Evolutionary conservation across 306 rosid genomes (phyloP), one percentile per base, ranked within the genome.

Genomic region (Canavalia gladiata): DNA sequence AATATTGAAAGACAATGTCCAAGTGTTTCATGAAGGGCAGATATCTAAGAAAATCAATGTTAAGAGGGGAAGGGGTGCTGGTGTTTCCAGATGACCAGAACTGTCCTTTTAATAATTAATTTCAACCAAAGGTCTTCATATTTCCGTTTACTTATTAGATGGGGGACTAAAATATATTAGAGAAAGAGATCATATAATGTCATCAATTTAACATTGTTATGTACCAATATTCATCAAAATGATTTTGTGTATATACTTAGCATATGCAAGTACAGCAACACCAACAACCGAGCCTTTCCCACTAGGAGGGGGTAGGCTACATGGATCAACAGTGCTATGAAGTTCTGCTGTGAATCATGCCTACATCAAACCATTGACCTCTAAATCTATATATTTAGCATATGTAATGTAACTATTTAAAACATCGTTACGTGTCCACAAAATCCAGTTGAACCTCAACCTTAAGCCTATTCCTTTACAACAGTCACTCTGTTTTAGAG

Each of bases 81-180:
- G 50, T 77, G 68, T 42, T 56, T 60, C 54, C 47, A 60, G 59
- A 72, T 72, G 11, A 42, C 18, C 80, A 80, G 30, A 12, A 6
- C 25, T 35, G 42, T 12, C 25, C n/a, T 49, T 33, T 8, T 35
- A 41, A 30, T 41, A 81, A 43, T 18, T 6, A 39, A 74, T 13
- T 5, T 69, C 39, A 62, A 60, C 18, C 41, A 18, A 49, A 13
- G 50, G 28, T 51, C 10, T 13, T 50, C 49, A 9, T 8, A 69
- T 37, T 52, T 51, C 35, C 76, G 52, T 37, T 2, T n/a, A 37
- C 64, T 35, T 72, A 72, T 51, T 50, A 35, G 33, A 33, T 7
- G 8, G 50, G 62, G 62, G 47, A 71, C 47, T 50, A 2, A n/a
- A 33, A 71, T 71, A 51, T 33, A 70, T 31, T 3, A 6, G 54